A percentile compares a stretch with the other conserved stretches of the same genome.
Evolutionary conservation across 2,329 filamentous ascomycete genomes (phyloP).

Genomic region (Pyrenophora teres): DNA sequence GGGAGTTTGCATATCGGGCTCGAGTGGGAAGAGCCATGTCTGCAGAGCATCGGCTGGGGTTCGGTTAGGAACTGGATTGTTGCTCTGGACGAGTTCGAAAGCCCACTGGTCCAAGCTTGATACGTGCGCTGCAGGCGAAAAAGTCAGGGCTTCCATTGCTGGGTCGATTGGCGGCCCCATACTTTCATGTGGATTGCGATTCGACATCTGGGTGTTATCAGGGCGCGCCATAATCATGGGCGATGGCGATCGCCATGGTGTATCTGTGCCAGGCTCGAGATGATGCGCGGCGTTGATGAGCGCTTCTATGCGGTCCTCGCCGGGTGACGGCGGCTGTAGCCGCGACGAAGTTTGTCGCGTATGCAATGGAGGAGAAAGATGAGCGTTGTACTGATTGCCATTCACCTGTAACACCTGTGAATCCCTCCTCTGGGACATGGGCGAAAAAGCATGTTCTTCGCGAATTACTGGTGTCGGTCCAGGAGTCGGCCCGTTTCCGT

Average conservation of each 20-base stretch:
- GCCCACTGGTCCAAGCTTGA: slow-evolving; percentile 46
- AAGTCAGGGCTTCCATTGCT: slow-evolving; percentile 44
- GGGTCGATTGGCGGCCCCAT: slow-evolving; percentile 47
- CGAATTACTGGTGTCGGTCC: slow-evolving; percentile 27
- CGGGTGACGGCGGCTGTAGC: slow-evolving; percentile 32
- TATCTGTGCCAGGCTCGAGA: slow-evolving; percentile 39
- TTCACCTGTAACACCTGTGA: slow-evolving; percentile 29
- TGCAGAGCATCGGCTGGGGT: slow-evolving; percentile 44
- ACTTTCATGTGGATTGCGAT: slow-evolving; percentile 35
- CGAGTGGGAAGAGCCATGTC: slow-evolving; percentile 46
- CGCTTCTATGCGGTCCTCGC: slow-evolving; percentile 44
- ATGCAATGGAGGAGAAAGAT: slow-evolving; percentile 18
- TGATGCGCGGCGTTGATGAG: slow-evolving; percentile 47
- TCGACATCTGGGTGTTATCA: slow-evolving; percentile 30
- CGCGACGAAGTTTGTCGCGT: slow-evolving; percentile 16
- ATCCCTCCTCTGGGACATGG: slow-evolving; percentile 30
- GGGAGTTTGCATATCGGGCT: slow-evolving; percentile 35
- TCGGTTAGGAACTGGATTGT: slow-evolving; percentile 43
- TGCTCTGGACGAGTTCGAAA: slow-evolving; percentile 46
- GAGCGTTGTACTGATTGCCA: slow-evolving; percentile 25
- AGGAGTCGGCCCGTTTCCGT: slow-evolving; percentile 24
- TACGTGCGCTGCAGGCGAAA: slow-evolving; percentile 42
- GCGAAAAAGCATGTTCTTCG: slow-evolving; percentile 35
- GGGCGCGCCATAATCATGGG: slow-evolving; percentile 35
- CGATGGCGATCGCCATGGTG: slow-evolving; percentile 44